Percentiles rank a stretch among this genome's conserved stretches.
Conservation (phyloP, 208 protist species). For the Leishmania amazonensis region DNA sequence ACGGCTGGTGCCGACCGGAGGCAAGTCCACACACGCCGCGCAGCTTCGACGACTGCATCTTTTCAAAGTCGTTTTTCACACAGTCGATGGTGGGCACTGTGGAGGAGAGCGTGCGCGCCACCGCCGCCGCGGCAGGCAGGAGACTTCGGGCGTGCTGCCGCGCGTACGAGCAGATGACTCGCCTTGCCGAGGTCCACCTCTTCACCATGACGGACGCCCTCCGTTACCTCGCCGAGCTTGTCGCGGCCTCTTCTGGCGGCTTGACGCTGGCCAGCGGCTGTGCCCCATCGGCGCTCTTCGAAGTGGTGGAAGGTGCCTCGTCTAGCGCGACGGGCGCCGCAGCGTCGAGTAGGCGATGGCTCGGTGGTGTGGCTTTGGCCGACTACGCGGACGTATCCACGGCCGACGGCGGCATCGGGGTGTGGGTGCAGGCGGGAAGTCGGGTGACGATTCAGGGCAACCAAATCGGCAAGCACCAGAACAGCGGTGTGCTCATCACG, state of each 20-base stretch:
- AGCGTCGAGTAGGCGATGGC: slow-evolving; percentile 2
- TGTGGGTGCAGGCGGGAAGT: slow-evolving; percentile 73
- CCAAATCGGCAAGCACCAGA: slow-evolving; percentile 50
- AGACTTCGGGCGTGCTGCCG: slow-evolving; percentile 7
- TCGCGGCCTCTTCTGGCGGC: slow-evolving; percentile 50
- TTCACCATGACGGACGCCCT: slow-evolving; percentile 54
- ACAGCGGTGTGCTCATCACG: slow-evolving; percentile 67
- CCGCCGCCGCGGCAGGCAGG: neutral
- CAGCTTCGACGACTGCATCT: slow-evolving; percentile 41
- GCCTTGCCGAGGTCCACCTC: slow-evolving; percentile 44
- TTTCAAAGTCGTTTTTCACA: slow-evolving; percentile 27
- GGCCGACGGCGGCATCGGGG: slow-evolving; percentile 79
- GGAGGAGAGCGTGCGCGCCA: slow-evolving; percentile 4
- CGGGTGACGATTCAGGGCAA: slow-evolving; percentile 54
- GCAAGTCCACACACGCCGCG: slow-evolving; percentile 46
- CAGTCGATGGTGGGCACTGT: neutral
- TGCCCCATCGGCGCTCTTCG: slow-evolving; percentile 29
- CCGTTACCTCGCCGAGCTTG: slow-evolving; percentile 56
- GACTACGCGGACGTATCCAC: slow-evolving; percentile 59
- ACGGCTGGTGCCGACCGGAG: slow-evolving; percentile 62
- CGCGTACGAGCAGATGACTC: slow-evolving; percentile 57
- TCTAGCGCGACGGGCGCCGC: neutral
- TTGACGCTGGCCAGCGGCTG: slow-evolving; percentile 55
- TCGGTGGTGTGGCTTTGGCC: slow-evolving; percentile 44
- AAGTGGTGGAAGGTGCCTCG: neutral